Evolutionary conservation across 768 basidiomycete genomes (phyloP).

Genomic region (Termitomyces eurrhizus): DNA sequence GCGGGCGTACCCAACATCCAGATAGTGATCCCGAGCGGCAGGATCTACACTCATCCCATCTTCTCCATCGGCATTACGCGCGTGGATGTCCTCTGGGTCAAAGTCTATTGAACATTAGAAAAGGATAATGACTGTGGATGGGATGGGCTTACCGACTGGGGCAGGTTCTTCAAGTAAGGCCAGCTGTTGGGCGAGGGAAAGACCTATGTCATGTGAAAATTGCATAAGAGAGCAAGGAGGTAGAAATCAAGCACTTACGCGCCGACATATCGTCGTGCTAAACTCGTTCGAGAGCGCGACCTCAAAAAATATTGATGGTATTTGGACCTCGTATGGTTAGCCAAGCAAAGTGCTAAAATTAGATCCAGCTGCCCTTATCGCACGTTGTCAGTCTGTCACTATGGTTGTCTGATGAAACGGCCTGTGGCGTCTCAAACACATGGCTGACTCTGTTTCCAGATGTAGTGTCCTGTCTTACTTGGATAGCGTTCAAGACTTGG

Average conservation of each 20-base stretch:
- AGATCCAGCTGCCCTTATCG: neutral
- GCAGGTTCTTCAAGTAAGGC: conserved; percentile 71
- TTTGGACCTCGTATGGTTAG: neutral
- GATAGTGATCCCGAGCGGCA: conserved; percentile 68
- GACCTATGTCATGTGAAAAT: conserved; percentile 22
- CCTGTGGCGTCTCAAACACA: neutral
- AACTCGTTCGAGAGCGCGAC: neutral
- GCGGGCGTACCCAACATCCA: conserved; percentile 74
- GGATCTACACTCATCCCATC: conserved; percentile 30
- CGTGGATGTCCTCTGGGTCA: conserved; percentile 72
- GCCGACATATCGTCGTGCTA: conserved; percentile 6
- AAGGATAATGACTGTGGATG: neutral
- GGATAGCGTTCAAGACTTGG: neutral
- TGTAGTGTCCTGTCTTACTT: neutral
- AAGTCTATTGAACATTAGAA: conserved; percentile 42
- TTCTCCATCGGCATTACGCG: conserved; percentile 43
- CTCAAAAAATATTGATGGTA: conserved; percentile 14
- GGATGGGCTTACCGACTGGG: conserved; percentile 53
- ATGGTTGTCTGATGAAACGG: neutral
- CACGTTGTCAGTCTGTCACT: neutral
- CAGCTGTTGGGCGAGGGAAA: conserved; percentile 77
- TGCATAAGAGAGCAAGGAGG: neutral
- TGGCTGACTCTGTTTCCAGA: neutral
- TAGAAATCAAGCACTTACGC: conserved; percentile 7
- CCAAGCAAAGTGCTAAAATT: conserved; percentile 4